Evolutionary conservation across 2,329 filamentous ascomycete species (phyloP).

Genomic region (Ophiocordyceps polyrhachis-furcata): DNA sequence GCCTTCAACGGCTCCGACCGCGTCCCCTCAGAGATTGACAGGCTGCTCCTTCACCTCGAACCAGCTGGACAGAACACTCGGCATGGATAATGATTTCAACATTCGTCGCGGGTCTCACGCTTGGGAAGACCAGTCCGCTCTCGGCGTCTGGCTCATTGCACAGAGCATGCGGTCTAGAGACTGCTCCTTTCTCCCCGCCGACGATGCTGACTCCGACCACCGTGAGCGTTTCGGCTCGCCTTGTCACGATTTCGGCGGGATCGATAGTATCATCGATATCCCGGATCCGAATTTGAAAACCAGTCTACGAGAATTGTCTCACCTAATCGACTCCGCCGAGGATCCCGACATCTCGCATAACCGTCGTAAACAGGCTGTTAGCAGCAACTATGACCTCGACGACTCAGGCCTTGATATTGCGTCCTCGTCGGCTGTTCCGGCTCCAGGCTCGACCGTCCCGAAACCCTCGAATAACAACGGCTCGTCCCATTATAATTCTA

Average conservation of each 20-base stretch:
- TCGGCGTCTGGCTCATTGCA: constrained; percentile 19
- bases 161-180: constrained; percentile 13
- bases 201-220: constrained; percentile 2
- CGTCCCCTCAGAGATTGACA: neutral
- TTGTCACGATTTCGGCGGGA: constrained; percentile 2
- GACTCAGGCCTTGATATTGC: neutral
- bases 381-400: neutral
- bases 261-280: constrained; percentile 4
- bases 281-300: constrained; percentile 1
- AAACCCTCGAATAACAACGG: constrained; percentile 4
- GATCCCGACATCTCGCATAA: neutral
- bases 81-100: constrained; percentile 10
- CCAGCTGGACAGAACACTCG: constrained; percentile 5
- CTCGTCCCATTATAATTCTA: constrained; percentile 17
- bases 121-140: constrained; percentile 15
- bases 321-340: neutral
- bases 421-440: neutral
- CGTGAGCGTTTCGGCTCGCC: neutral
- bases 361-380: too few relatives aligned
- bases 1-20: neutral
- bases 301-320: neutral
- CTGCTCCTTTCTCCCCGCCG: constrained; percentile 6
- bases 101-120: constrained; percentile 12
- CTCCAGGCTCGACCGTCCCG: neutral
- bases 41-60: constrained; percentile 2